Conservation (phyloP, 768 basidiomycete genomes). For the Hydnomerulius pinastri region DNA sequence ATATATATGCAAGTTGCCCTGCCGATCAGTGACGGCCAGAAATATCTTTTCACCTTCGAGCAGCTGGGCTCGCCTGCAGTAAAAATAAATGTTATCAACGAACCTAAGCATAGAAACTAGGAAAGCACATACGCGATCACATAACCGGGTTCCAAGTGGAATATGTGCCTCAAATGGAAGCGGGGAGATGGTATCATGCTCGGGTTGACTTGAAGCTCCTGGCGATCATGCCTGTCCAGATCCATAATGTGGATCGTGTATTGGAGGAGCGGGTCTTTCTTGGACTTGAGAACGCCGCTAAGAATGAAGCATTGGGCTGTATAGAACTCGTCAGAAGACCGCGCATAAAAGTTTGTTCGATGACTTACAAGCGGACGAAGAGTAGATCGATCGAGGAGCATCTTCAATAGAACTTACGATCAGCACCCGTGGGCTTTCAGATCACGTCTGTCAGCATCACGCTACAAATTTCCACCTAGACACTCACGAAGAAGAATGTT, state of each 20-base stretch:
- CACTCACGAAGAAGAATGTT: background rate
- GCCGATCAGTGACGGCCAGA: constrained; percentile 35
- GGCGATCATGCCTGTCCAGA: constrained; percentile 5
- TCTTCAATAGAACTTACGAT: constrained; percentile 1
- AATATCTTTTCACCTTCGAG: constrained; percentile 38
- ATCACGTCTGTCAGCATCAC: background rate
- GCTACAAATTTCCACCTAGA: background rate
- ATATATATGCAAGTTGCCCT: constrained; percentile 34
- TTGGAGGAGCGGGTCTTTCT: background rate
- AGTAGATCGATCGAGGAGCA: background rate
- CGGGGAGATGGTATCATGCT: constrained; percentile 4
- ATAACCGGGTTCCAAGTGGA: constrained; percentile 1
- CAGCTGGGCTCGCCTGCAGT: constrained; percentile 36
- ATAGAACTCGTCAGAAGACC: background rate
- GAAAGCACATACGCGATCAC: background rate
- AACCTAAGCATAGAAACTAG: background rate
- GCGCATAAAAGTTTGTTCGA: no score
- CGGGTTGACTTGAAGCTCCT: constrained; percentile 9
- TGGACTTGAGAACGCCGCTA: background rate
- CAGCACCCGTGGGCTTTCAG: background rate
- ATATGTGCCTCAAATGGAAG: background rate
- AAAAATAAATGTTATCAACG: background rate
- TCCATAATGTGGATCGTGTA: constrained; percentile 9
- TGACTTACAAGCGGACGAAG: no score
- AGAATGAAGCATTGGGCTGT: background rate